Base-by-base conservation (phyloP, 2,329 filamentous ascomycete genomes). In the Plenodomus lindquistii region DNA sequence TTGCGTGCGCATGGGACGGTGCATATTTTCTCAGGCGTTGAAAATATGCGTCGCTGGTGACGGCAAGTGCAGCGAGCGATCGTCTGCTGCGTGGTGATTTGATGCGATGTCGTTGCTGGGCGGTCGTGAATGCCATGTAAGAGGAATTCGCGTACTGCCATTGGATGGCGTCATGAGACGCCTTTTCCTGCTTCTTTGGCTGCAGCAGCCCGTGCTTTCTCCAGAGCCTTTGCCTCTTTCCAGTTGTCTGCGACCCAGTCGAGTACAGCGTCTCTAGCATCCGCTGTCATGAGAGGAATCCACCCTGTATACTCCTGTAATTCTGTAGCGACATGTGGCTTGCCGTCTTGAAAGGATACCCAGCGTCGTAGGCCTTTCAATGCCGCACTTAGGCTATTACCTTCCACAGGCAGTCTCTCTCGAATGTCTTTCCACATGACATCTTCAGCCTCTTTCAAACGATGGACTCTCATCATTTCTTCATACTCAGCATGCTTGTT, bases 391-490 rank as follows among this genome's bases (percentile, higher is more conserved):
- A 69, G 43, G 9, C 59, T 49, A n/a, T 61, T 62, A 6, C 59
- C 62, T 10, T 64, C 51, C 7, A 59, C 29, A 0, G 67, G 65
- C 6, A 75, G 39, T 0, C 39, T 22, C 4, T 55, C 77, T 57
- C 80, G 78, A n/a, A 81, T 65, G 1, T 67, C 62, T 10, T 69
- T 73, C 72, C 75, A 78, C 11, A 86, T 37, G 3, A 48, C 48
- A 3, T 62, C 57, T 52, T 74, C 71, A 2, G 52, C 68, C 34
- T 69, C 67, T 7, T 77, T 66, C 2, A 61, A 60, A 40, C 79
- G 71, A 19, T 70, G 68, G 35, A 59, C 57, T 0, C 35, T 42
- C 5, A 81, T 67, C 4, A 75, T 75, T 0, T 53, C 43, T 0
- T 74, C 59, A 56, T 82, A 87, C 29, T 77, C 76, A 0, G 59